Conservation (phyloP, 768 basidiomycete species). For the Ephemerocybe angulata region DNA sequence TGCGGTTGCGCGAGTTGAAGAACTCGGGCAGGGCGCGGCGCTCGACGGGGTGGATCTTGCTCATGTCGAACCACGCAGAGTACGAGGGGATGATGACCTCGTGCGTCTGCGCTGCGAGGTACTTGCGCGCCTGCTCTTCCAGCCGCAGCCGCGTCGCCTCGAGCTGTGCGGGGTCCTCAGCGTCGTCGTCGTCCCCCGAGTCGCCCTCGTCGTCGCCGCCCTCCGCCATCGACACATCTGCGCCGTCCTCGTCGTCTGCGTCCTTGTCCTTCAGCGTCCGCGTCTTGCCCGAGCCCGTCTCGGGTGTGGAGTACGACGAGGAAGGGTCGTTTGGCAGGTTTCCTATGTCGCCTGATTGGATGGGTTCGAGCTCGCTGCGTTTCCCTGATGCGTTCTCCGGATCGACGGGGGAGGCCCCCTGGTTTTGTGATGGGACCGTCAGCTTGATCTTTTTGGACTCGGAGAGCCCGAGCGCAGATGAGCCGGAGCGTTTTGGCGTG, state of each 20-base stretch:
- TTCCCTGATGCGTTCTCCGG: slow-evolving; percentile 79
- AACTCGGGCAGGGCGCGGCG: slow-evolving; percentile 93
- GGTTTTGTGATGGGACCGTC: slow-evolving; percentile 48
- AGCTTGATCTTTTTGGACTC: slow-evolving; percentile 60
- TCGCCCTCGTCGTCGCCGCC: slow-evolving; percentile 73
- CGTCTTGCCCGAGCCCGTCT: slow-evolving; percentile 40
- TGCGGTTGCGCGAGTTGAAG: slow-evolving; percentile 92
- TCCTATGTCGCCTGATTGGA: slow-evolving; percentile 72
- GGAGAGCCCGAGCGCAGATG: slow-evolving; percentile 43
- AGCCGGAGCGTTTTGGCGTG: slow-evolving; percentile 64
- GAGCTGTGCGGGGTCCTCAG: slow-evolving; percentile 79
- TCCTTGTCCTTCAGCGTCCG: slow-evolving; percentile 49
- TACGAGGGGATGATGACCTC: slow-evolving; percentile 97
- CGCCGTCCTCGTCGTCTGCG: slow-evolving; percentile 51
- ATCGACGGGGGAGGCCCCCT: slow-evolving; percentile 75
- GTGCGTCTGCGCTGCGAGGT: slow-evolving; percentile 95
- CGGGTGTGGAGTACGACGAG: slow-evolving; percentile 29
- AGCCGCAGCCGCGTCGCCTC: slow-evolving; percentile 76
- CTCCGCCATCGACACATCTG: slow-evolving; percentile 78
- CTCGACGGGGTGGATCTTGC: slow-evolving; percentile 89
- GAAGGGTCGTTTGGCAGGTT: slow-evolving; percentile 49
- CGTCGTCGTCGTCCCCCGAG: slow-evolving; percentile 77
- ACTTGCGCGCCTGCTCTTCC: slow-evolving; percentile 87
- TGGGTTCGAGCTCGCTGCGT: slow-evolving; percentile 83
- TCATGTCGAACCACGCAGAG: slow-evolving; percentile 97